These are phyloP conservation scores for Polyporus tsugae DNA, from an alignment of 1,284 basidiomycete species.

Conservation along the genomic window DNA sequence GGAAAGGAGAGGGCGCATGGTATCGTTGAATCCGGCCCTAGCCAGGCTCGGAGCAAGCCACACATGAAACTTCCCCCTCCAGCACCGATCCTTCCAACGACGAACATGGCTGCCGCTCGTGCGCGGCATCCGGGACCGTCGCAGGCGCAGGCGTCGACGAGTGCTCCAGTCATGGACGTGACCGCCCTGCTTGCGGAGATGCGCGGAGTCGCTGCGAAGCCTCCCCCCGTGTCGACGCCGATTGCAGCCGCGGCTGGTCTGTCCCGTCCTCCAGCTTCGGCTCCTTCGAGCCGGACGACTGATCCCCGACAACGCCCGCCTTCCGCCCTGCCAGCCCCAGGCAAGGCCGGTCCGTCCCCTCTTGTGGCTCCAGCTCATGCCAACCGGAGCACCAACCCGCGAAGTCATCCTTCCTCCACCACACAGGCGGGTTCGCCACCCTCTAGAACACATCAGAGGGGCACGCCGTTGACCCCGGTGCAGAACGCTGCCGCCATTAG, in stretches of 20 bases:
- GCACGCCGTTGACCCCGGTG: neutral
- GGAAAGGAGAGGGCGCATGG: neutral
- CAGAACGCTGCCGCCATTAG: neutral
- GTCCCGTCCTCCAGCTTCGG: neutral
- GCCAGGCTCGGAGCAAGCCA: neutral
- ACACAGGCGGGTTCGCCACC: neutral
- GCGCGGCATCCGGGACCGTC: neutral
- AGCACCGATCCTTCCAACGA: conserved; percentile 20
- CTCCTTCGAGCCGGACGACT: neutral
- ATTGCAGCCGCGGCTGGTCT: neutral
- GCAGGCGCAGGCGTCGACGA: conserved; percentile 1
- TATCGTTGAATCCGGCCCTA: neutral
- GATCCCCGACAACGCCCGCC: neutral
- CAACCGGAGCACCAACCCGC: neutral
- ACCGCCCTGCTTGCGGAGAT: conserved; percentile 21
- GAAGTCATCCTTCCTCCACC: neutral
- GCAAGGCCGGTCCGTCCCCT: neutral
- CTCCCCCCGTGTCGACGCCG: neutral
- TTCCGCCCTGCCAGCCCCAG: neutral
- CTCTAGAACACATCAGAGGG: neutral
- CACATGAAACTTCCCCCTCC: neutral
- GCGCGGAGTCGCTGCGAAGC: neutral
- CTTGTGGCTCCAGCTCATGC: neutral
- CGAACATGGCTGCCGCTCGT: conserved; percentile 8
- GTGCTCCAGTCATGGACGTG: conserved; percentile 17